These are phyloP conservation scores for Sphagnum fallax DNA, from an alignment of 228 moss, liverwort and hornwort species.

Conservation along the genomic window DNA sequence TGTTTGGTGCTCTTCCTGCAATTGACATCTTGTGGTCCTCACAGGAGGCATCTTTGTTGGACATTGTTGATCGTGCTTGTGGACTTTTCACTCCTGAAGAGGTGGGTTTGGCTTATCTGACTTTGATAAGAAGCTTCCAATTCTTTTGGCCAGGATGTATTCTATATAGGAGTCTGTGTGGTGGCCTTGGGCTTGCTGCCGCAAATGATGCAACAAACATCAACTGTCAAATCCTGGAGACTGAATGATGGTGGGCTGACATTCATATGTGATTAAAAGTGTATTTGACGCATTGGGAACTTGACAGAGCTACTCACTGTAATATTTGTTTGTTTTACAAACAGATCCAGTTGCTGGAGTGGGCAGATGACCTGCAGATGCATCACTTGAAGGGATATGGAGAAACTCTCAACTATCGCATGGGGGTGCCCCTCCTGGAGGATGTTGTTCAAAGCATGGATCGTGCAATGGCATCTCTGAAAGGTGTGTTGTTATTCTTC, in stretches of 20 bases:
- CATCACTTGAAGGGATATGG: slow-evolving; percentile 88
- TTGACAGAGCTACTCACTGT: too few species aligned
- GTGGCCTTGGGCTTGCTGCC: too few species aligned
- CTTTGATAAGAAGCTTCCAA: not conserved
- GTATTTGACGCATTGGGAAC: too few species aligned
- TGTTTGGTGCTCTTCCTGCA: too few species aligned
- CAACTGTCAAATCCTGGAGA: too few species aligned
- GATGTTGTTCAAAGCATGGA: slow-evolving; percentile 76
- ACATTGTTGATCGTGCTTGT: slow-evolving; percentile 74
- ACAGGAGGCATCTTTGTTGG: slow-evolving; percentile 80
- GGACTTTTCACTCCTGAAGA: slow-evolving; percentile 72
- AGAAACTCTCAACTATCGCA: slow-evolving; percentile 71
- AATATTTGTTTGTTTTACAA: too few species aligned
- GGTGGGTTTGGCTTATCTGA: slow-evolving; percentile 21
- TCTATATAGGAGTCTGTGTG: too few species aligned
- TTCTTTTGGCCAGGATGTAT: too few species aligned
- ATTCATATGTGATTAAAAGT: too few species aligned
- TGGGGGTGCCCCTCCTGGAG: slow-evolving; percentile 67
- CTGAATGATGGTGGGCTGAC: not conserved
- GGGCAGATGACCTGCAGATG: slow-evolving; percentile 76
- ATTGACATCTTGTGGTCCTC: not conserved
- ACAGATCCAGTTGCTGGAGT: slow-evolving; percentile 83
- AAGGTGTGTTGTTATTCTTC: slow-evolving; percentile 10
- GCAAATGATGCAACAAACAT: too few species aligned
- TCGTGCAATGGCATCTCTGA: slow-evolving; percentile 38